Conservation (phyloP, 345 rosid genomes). For the Jatropha curcas region DNA sequence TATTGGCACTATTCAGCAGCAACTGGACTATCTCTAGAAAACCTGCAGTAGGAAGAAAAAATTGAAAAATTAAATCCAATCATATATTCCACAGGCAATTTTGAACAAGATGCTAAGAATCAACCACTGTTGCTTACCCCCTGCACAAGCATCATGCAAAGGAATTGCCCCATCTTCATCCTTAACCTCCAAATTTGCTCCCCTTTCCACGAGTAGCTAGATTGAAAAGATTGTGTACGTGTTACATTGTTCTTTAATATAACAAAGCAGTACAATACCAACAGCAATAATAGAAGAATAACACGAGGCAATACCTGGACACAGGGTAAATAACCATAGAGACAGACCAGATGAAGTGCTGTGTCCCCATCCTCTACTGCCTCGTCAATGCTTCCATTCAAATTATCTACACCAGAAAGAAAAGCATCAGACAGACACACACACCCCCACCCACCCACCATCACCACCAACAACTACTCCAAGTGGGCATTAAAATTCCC, state of each 20-base stretch:
- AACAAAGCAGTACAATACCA: not conserved
- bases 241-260: not conserved
- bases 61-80: not conserved
- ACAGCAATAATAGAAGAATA: not conserved
- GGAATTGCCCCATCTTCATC: constrained; percentile 97
- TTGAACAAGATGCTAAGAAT: not conserved
- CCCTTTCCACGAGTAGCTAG: constrained; percentile 85
- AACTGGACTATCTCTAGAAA: constrained; percentile 64
- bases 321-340: constrained; percentile 82
- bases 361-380: constrained; percentile 88
- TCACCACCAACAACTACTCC: too few relatives aligned
- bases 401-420: constrained; percentile 45
- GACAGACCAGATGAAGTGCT: constrained; percentile 85
- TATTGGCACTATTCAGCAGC: constrained; percentile 55
- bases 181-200: constrained; percentile 75
- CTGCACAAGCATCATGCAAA: constrained; percentile 92
- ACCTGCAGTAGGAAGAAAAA: constrained; percentile 42
- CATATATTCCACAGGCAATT: not conserved
- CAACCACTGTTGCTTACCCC: constrained; percentile 43
- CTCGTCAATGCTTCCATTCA: constrained; percentile 76
- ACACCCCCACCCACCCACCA: too few relatives aligned
- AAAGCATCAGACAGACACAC: constrained; percentile 15
- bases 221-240: not conserved
- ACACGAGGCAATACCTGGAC: constrained; percentile 55
- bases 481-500: not conserved